A percentile compares a stretch with the other conserved stretches of the same genome.
Evolutionary conservation across 176 grass and related monocot species (phyloP).

Genomic region (Triticum dicoccoides): DNA sequence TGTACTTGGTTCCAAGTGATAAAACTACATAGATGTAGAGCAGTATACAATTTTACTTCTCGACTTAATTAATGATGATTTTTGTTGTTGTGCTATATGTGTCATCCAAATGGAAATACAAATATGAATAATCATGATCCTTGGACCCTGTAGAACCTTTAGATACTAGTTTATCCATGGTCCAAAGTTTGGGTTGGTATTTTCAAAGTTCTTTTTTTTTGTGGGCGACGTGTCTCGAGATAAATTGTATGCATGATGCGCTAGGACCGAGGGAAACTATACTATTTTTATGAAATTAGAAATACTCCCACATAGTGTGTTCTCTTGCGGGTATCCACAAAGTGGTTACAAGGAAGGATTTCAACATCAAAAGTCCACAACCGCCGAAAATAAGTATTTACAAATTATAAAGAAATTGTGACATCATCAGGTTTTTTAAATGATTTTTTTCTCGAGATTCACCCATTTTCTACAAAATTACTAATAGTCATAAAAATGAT

Average conservation of each 20-base stretch:
- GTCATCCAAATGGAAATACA: neutral
- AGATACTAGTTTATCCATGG: no score
- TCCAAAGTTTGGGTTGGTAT: no score
- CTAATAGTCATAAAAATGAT: neutral
- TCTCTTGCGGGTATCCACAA: no score
- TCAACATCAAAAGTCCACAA: neutral
- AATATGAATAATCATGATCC: neutral
- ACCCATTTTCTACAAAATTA: neutral
- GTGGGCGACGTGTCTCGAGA: neutral
- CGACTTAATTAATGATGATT: no score
- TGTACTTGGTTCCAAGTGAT: neutral
- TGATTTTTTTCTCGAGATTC: no score
- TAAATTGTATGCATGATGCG: neutral
- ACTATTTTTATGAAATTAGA: neutral
- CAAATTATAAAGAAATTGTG: neutral
- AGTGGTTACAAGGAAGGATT: neutral
- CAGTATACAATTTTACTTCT: no score
- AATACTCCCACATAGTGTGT: neutral
- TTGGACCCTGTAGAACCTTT: no score
- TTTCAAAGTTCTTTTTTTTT: no score
- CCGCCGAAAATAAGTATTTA: neutral
- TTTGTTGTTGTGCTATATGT: neutral
- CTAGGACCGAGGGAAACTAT: no score
- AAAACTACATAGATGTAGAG: neutral
- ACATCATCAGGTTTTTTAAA: neutral